A percentile compares a stretch with the other conserved stretches of the same genome.
These are phyloP conservation scores for Talaromyces sp. DNA, from an alignment of 2,329 filamentous ascomycete genomes.

Conservation along the genomic window DNA sequence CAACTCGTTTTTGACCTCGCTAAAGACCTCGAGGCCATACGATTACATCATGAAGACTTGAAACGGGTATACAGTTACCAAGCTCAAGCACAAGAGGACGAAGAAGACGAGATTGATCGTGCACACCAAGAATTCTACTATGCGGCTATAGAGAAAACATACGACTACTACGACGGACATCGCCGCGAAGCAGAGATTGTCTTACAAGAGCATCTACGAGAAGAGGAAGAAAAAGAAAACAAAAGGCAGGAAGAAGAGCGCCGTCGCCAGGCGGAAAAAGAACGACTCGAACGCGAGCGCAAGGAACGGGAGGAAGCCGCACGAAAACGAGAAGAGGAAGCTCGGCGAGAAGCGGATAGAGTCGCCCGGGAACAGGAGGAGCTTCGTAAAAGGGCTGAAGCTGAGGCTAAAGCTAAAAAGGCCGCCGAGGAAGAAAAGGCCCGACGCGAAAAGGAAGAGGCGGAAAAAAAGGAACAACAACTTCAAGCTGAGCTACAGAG, in stretches of 20 bases:
- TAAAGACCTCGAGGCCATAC: constrained; percentile 40
- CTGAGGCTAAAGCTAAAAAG: constrained; percentile 38
- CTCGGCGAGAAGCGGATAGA: constrained; percentile 40
- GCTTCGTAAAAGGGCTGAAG: constrained; percentile 33
- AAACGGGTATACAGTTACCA: constrained; percentile 45
- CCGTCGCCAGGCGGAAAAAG: constrained; percentile 26
- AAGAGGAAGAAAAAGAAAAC: constrained; percentile 38
- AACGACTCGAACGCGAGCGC: constrained; percentile 30
- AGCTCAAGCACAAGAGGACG: constrained; percentile 50
- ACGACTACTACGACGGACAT: constrained; percentile 64
- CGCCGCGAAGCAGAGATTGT: constrained; percentile 54
- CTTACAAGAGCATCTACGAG: constrained; percentile 46
- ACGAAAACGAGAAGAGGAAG: constrained; percentile 36
- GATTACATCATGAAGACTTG: constrained; percentile 42
- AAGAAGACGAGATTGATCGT: constrained; percentile 60
- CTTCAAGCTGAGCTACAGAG: constrained; percentile 29
- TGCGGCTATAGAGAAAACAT: constrained; percentile 64
- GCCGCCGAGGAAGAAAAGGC: constrained; percentile 35
- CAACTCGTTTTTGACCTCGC: constrained; percentile 42
- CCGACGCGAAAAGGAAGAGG: constrained; percentile 32
- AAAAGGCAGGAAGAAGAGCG: constrained; percentile 36
- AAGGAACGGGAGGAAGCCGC: constrained; percentile 24
- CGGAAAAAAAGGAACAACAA: constrained; percentile 33
- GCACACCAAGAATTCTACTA: constrained; percentile 63
- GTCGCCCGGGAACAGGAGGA: constrained; percentile 43